These are phyloP conservation scores for Draba incana DNA, from an alignment of 345 rosid genomes.

Conservation along the genomic window DNA sequence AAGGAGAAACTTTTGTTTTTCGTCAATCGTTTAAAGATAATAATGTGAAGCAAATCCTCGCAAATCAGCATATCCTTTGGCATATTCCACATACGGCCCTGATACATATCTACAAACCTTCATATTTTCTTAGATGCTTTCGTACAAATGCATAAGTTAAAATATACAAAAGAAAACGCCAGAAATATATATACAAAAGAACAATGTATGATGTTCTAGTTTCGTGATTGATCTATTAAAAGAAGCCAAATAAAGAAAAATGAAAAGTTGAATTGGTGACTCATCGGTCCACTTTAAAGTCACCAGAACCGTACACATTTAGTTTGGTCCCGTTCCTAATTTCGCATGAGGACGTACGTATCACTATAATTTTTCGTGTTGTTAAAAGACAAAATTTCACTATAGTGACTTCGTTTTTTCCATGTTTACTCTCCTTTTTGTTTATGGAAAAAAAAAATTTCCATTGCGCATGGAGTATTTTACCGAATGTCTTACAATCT, in stretches of 20 bases:
- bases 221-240: conserved; percentile 17
- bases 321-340: conserved; percentile 30
- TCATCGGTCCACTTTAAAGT: conserved; percentile 24
- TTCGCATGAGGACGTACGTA: conserved; percentile 30
- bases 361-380: not conserved
- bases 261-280: conserved; percentile 27
- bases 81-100: conserved; percentile 24
- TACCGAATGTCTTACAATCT: no score
- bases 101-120: not conserved
- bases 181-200: not conserved
- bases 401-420: not conserved
- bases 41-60: conserved; percentile 24
- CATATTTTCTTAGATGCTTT: conserved; percentile 20
- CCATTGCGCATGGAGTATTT: not conserved
- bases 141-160: conserved; percentile 16
- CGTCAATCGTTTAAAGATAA: not conserved
- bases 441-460: not conserved
- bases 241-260: not conserved
- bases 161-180: not conserved
- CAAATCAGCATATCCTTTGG: conserved; percentile 42
- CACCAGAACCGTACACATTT: conserved; percentile 37
- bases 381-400: not conserved
- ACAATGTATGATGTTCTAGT: not conserved
- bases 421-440: not conserved
- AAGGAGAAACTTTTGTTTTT: not conserved